Conservation (phyloP, 768 basidiomycete genomes). For the Gloeophyllum trabeum region DNA sequence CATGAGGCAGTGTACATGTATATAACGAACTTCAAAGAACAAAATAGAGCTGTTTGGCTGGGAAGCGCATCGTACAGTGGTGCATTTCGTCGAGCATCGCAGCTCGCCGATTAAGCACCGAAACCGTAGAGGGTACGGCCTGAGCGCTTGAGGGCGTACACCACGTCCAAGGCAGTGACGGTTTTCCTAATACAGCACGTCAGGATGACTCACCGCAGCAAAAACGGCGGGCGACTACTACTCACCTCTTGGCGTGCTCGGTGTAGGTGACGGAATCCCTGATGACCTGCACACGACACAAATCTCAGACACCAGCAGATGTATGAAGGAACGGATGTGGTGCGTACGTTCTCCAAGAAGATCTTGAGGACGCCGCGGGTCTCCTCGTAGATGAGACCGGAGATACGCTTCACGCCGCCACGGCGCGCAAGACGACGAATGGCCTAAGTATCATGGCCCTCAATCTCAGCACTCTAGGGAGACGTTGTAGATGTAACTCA, state of each 20-base stretch:
- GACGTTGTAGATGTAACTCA: too few relatives aligned
- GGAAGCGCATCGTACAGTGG: too few relatives aligned
- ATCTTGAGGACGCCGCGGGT: conserved; percentile 42
- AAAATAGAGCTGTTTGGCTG: too few relatives aligned
- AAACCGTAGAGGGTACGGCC: conserved; percentile 37
- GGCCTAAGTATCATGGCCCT: too few relatives aligned
- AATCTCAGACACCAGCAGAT: neutral
- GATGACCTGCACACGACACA: conserved; percentile 21
- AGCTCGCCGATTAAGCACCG: conserved; percentile 23
- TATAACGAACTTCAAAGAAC: too few relatives aligned
- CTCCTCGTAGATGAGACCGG: too few relatives aligned
- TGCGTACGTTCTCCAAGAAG: conserved; percentile 22
- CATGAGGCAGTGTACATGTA: too few relatives aligned
- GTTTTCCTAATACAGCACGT: conserved; percentile 10
- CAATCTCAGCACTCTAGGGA: conserved; percentile 20
- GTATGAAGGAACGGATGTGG: neutral
- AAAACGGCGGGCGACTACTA: neutral
- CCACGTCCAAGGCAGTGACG: conserved; percentile 37
- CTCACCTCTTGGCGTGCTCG: conserved; percentile 36
- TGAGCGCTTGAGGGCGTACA: conserved; percentile 38
- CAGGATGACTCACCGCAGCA: neutral
- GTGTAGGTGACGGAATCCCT: conserved; percentile 45
- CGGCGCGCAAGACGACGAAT: conserved; percentile 40
- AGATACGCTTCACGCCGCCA: conserved; percentile 44
- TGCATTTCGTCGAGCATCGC: too few relatives aligned